Evolutionary conservation across 768 basidiomycete genomes (phyloP).

Genomic region (Pleurotus salmoneostramineus): DNA sequence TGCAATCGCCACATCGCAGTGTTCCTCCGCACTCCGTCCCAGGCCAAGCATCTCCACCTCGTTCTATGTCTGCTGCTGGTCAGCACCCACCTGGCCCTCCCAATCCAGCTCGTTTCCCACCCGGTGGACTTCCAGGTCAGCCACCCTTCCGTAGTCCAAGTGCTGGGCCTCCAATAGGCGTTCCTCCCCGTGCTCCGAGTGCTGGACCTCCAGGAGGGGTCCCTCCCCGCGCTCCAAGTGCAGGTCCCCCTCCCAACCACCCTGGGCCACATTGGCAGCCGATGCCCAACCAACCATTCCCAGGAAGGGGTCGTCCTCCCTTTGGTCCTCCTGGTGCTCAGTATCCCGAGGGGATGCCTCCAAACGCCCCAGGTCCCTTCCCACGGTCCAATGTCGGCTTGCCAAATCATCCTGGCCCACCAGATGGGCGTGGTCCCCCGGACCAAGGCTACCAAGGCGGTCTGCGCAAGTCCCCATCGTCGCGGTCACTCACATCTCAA

Average conservation of each 20-base stretch:
- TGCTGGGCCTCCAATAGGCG: not conserved
- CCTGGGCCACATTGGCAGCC: slow-evolving; percentile 10
- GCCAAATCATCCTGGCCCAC: slow-evolving; percentile 20
- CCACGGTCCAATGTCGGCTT: slow-evolving; percentile 15
- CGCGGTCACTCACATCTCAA: slow-evolving; percentile 53
- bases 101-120: not conserved
- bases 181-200: not conserved
- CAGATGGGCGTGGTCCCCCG: slow-evolving; percentile 37
- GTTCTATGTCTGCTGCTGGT: not conserved
- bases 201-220: not conserved
- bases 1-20: slow-evolving; percentile 1
- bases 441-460: slow-evolving; percentile 35
- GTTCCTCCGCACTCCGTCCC: slow-evolving; percentile 13
- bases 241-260: slow-evolving; percentile 10
- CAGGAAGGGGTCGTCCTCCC: slow-evolving; percentile 13
- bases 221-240: slow-evolving; percentile 11
- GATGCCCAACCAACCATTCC: not conserved
- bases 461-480: slow-evolving; percentile 52
- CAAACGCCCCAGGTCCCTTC: slow-evolving; percentile 11
- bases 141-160: not conserved
- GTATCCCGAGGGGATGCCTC: slow-evolving; percentile 8
- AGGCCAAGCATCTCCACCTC: not conserved
- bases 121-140: no score
- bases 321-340: slow-evolving; percentile 15
- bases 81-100: not conserved